Percentiles rank a stretch among this genome's conserved stretches.
These are phyloP conservation scores for Suillus placidus DNA, from an alignment of 768 basidiomycete genomes.

Conservation along the genomic window DNA sequence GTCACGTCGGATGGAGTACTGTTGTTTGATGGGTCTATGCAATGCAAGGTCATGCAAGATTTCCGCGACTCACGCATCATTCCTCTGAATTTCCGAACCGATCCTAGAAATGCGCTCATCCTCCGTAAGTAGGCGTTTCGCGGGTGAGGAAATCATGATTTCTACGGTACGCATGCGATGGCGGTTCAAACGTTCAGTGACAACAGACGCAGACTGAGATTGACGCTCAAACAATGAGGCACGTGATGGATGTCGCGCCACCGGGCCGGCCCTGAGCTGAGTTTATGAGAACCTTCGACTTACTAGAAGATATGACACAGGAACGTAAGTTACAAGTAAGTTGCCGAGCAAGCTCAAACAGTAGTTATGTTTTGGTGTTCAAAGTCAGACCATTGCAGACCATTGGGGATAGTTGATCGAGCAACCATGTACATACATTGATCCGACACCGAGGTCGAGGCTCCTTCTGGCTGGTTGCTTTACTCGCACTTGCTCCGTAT, in stretches of 20 bases:
- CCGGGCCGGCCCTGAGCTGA: not conserved
- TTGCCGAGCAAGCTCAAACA: not conserved
- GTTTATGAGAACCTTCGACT: not conserved
- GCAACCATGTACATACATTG: not conserved
- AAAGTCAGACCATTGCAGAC: conserved; percentile 5
- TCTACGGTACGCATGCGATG: not conserved
- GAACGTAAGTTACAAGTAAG: not conserved
- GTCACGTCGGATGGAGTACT: conserved; percentile 54
- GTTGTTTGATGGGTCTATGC: conserved; percentile 16
- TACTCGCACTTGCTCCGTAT: conserved; percentile 1
- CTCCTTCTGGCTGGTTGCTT: not conserved
- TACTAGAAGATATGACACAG: not conserved
- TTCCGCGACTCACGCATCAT: conserved; percentile 28
- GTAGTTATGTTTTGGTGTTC: not conserved
- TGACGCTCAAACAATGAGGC: not conserved
- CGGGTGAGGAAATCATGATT: conserved; percentile 23
- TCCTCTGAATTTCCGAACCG: conserved; percentile 25
- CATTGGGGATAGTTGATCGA: conserved; percentile 1
- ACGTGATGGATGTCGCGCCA: conserved; percentile 2
- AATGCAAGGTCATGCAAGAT: conserved; percentile 13
- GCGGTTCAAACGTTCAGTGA: not conserved
- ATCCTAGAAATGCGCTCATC: conserved; percentile 30
- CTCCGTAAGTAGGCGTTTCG: conserved; percentile 42
- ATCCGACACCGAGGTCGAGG: conserved; percentile 1
- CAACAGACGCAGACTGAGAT: not conserved